phyloP scores from a whole-genome alignment of 306 rosid species.

The Cucurbita maxima region DNA sequence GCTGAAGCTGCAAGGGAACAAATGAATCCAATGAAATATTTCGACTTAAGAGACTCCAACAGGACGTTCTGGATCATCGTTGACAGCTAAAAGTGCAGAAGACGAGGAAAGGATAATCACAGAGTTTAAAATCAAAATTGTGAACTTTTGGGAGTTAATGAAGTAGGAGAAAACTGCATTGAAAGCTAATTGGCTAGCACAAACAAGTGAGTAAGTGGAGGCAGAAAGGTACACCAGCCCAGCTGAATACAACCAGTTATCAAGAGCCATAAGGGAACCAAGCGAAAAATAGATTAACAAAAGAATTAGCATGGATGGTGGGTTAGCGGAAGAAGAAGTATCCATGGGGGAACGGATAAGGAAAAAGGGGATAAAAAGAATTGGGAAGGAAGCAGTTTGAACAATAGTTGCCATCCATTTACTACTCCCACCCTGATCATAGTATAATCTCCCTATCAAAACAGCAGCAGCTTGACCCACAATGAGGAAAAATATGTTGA shows the following conservation, averaged over 20 bases:
- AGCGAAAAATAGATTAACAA: conserved; percentile 35
- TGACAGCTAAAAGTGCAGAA: conserved; percentile 56
- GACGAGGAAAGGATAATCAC: conserved; percentile 54
- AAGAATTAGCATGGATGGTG: conserved; percentile 26
- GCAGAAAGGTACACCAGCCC: conserved; percentile 85
- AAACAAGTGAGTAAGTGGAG: conserved; percentile 76
- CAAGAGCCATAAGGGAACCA: conserved; percentile 54
- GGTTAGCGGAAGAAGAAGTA: conserved; percentile 17
- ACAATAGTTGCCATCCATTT: conserved; percentile 91
- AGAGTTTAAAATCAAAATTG: conserved; percentile 51
- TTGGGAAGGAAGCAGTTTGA: conserved; percentile 74
- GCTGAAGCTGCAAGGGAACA: conserved; percentile 78
- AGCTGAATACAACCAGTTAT: conserved; percentile 63
- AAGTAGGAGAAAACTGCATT: conserved; percentile 79
- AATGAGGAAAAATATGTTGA: conserved; percentile 45
- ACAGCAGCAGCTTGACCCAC: conserved; percentile 78
- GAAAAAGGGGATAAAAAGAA: conserved; percentile 44
- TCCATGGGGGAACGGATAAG: conserved; percentile 27
- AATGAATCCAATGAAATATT: conserved; percentile 48
- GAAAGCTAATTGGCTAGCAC: conserved; percentile 75
- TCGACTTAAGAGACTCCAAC: conserved; percentile 23
- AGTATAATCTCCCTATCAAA: conserved; percentile 77
- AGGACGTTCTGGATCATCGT: conserved; percentile 45
- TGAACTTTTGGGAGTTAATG: conserved; percentile 76
- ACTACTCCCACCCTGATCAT: conserved; percentile 80